These are phyloP conservation scores for Pseudogymnoascus sp. DNA, from an alignment of 2,329 filamentous ascomycete species.

Conservation along the genomic window DNA sequence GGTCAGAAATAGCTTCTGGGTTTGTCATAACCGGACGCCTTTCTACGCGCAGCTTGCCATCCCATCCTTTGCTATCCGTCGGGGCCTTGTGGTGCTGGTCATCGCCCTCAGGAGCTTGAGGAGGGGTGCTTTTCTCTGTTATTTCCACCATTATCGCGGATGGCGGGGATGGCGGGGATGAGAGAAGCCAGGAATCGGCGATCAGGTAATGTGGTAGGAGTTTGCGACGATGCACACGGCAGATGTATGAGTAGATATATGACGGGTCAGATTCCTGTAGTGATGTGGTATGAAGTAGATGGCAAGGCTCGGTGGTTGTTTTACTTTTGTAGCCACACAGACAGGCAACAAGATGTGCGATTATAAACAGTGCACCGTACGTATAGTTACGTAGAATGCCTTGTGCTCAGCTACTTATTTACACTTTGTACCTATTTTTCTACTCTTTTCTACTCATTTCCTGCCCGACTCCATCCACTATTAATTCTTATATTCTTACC, in stretches of 20 bases:
- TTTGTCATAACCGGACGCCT: constrained; percentile 63
- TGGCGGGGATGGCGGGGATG: not conserved
- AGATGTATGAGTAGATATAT: not conserved
- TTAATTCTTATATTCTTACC: not conserved
- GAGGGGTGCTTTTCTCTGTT: not conserved
- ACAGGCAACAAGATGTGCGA: not conserved
- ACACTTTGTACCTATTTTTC: not conserved
- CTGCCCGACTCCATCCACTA: not conserved
- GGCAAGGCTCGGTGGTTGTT: not conserved
- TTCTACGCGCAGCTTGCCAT: constrained; percentile 71
- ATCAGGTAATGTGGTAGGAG: not conserved
- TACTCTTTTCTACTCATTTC: not conserved
- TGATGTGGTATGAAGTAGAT: constrained; percentile 2
- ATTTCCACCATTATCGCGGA: constrained; percentile 1
- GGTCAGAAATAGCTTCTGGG: constrained; percentile 74
- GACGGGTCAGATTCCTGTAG: not conserved
- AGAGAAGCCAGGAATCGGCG: not conserved
- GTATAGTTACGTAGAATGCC: not conserved
- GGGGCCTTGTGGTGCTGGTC: constrained; percentile 21
- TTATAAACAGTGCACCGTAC: not conserved
- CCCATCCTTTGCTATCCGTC: constrained; percentile 65
- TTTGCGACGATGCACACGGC: not conserved
- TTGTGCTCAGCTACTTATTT: too few species aligned
- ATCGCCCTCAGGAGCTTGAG: constrained; percentile 8
- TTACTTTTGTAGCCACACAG: not conserved